Conservation (phyloP, 192 early-diverging fungal species). For the Pilobolus umbonatus region DNA sequence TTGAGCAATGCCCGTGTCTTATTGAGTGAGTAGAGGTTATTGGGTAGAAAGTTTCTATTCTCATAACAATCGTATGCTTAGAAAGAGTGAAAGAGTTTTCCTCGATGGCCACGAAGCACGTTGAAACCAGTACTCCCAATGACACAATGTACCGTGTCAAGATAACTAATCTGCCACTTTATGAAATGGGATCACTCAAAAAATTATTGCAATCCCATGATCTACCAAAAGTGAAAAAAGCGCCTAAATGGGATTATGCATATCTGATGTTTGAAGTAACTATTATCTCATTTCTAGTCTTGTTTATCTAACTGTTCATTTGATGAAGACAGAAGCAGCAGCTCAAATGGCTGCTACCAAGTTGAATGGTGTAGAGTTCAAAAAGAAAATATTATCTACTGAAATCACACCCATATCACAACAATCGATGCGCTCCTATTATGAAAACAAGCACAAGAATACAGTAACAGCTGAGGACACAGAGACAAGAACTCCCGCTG, state of each 20-base stretch:
- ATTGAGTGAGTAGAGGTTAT: too few relatives aligned
- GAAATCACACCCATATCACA: conserved; percentile 14
- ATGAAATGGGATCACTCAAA: conserved; percentile 1
- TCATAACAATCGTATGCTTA: too few relatives aligned
- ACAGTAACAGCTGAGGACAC: not conserved
- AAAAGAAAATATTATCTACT: conserved; percentile 6
- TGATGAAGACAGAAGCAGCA: conserved; percentile 17
- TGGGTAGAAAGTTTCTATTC: too few relatives aligned
- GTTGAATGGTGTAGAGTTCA: conserved; percentile 14
- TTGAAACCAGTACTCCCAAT: too few relatives aligned
- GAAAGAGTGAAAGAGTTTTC: too few relatives aligned
- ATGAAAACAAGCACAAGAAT: conserved; percentile 7
- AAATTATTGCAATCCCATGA: conserved; percentile 2
- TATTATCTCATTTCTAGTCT: not conserved
- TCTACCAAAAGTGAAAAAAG: conserved; percentile 9
- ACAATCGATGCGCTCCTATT: conserved; percentile 1
- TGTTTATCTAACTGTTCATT: not conserved
- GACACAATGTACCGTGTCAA: conserved; percentile 18
- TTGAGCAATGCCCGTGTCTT: too few relatives aligned
- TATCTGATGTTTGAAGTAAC: conserved; percentile 18
- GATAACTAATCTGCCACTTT: conserved; percentile 2
- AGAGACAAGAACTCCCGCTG: conserved; percentile 47
- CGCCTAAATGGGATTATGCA: conserved; percentile 18
- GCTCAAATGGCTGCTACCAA: conserved; percentile 7
- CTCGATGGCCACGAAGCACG: too few relatives aligned